Evolutionary conservation across 148 eudicot species (phyloP), one percentile per base, ranked within the genome.

Genomic region (Camellia granthamiana): DNA sequence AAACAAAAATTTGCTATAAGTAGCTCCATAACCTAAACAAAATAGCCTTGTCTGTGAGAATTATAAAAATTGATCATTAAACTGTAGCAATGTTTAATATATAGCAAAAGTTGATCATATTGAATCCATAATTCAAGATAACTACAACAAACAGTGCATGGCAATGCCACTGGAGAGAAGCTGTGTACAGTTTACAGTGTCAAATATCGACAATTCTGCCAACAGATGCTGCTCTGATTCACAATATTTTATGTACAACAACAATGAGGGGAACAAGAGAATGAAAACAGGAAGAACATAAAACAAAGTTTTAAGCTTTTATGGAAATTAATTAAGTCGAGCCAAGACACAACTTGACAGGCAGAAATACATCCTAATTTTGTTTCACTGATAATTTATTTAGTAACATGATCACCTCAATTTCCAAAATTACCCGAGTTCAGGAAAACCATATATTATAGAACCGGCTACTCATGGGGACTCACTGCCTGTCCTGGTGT

Each of bases 401-500:
- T 18, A 69, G 54, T 12, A 42, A 62, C 74, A 62, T 49, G 21
- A 52, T 6, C 55, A 63, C 30, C 62, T 10, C 69, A 56, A 58
- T 11, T 51, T 30, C 30, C 77, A 46, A 42, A 10, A 42, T 75
- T 68, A 69, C 66, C 7, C 41, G 69, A n/a, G 43, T 21, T 3
- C 5, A 21, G 79, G 67, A 49, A 8, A 3, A 58, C 13, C 47
- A 42, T n/a, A 14, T 69, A 70, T 72, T 80, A 85, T 82, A 75
- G 84, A 82, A 72, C 81, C 69, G 85, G 82, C 75, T 83, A 89
- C 14, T 83, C 87, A 65, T 78, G 78, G 49, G 85, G 81, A 65
- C 74, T 69, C 23, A 77, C 69, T 61, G 81, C 71, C 72, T 88
- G 85, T 56, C 75, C 78, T 12, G 84, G 84, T 41, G 64, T 62